Evolutionary conservation across 257 asterid species (phyloP), one percentile per base, ranked within the genome.

Genomic region (Primulina eburnea): DNA sequence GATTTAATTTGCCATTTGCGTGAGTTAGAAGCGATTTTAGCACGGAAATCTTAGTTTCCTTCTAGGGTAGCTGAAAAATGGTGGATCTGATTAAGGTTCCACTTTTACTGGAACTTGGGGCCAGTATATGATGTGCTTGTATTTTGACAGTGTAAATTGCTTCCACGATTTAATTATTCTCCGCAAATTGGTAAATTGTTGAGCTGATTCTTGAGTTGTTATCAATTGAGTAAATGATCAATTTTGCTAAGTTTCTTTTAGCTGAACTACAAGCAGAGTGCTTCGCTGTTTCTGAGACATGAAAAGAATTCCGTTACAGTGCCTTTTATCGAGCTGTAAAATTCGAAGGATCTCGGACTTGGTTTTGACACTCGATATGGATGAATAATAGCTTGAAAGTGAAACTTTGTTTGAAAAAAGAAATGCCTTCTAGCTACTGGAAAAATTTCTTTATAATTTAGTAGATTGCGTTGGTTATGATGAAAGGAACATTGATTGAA

Each of bases 81-180:
- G 37, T 55, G 64, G 73, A 74, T 67, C 70, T 33, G 53, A 63
- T 50, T 4, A 14, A 35, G 67, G 38, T 65, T 37, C 20, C 65
- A 47, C 56, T 60, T 38, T 56, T 57, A 62, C 53, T 62, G 55
- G 52, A 50, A 26, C 16, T 24, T 53, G 30, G 29, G 35, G 20
- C 37, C 61, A 52, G 9, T 61, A 35, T 5, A 16, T 62, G 53
- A 37, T 58, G 61, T 57, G 24, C 30, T 38, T 66, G 47, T 24
- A 24, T 4, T 26, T 37, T 24, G 40, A 4, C n/a, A 3, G 18
- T 47, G 26, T 24, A 24, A 24, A 24, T 24, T 24, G 1, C 26
- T 24, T 24, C 26, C 26, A 24, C 26, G 26, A 37, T 24, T 28
- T 11, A 29, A 43, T 67, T 67, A 29, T 73, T 67, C 47, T 20